These are phyloP conservation scores for Zygotorulaspora chibaensis DNA, from an alignment of 805 yeast species.

Conservation along the genomic window DNA sequence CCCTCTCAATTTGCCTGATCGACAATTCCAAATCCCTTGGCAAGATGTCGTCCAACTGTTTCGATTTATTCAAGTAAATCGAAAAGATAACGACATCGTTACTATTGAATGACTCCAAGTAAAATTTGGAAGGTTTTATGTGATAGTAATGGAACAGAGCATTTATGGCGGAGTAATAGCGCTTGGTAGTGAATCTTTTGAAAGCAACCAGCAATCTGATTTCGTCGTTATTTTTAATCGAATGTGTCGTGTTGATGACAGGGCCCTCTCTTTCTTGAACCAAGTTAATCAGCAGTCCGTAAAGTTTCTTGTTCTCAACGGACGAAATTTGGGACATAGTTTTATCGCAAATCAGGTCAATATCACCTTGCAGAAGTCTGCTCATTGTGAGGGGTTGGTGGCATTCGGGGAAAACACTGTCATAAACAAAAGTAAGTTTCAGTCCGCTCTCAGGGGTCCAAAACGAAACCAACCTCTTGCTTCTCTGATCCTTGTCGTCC, in stretches of 20 bases:
- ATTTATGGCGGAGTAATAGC: conserved; percentile 81
- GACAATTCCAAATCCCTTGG: conserved; percentile 51
- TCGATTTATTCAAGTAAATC: conserved; percentile 67
- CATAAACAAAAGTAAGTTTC: conserved; percentile 61
- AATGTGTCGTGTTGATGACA: conserved; percentile 73
- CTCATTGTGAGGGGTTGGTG: conserved; percentile 22
- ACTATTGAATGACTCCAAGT: conserved; percentile 81
- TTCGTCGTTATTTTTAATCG: conserved; percentile 75
- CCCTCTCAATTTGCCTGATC: conserved; percentile 85
- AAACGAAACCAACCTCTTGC: conserved; percentile 71
- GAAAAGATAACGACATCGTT: conserved; percentile 86
- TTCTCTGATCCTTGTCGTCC: conserved; percentile 55
- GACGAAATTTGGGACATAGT: conserved; percentile 77
- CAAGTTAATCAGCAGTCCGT: conserved; percentile 64
- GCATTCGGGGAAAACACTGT: conserved; percentile 49
- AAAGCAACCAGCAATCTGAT: conserved; percentile 85
- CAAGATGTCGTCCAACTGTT: conserved; percentile 40
- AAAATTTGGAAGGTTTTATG: conserved; percentile 78
- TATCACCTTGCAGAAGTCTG: conserved; percentile 39
- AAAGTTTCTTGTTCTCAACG: conserved; percentile 70
- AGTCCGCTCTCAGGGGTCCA: conserved; percentile 36
- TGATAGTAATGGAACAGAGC: conserved; percentile 87
- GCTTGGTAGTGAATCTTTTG: conserved; percentile 77
- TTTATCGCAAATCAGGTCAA: conserved; percentile 69
- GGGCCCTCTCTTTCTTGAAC: conserved; percentile 83